Percentiles rank a stretch among this genome's conserved stretches.
Conservation (phyloP, 768 basidiomycete species). For the Mycena indigotica region DNA sequence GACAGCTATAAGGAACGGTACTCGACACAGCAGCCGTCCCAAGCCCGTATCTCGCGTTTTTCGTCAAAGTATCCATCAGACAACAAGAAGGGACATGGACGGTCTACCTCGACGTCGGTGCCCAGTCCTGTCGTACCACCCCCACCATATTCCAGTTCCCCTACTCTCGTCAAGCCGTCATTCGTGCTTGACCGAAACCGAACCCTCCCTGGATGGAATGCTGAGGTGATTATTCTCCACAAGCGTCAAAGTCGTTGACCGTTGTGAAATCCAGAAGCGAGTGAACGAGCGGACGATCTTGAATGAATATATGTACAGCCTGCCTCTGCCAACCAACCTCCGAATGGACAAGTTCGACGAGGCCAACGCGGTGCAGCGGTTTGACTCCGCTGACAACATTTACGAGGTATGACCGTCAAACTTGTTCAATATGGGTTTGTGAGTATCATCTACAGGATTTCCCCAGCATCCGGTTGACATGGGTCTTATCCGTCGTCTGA, state of each 20-base stretch:
- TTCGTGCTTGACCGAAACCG: neutral
- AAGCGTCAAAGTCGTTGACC: neutral
- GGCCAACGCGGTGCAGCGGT: too few relatives aligned
- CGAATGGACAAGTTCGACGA: too few relatives aligned
- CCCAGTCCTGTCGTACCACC: neutral
- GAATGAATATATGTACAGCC: neutral
- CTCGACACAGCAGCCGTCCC: too few relatives aligned
- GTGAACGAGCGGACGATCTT: neutral
- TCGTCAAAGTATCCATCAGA: too few relatives aligned
- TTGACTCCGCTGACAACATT: too few relatives aligned
- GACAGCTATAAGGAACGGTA: too few relatives aligned
- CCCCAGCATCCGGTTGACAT: neutral
- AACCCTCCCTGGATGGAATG: neutral
- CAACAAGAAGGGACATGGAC: neutral
- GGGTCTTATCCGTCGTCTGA: neutral
- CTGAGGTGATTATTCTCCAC: too few relatives aligned
- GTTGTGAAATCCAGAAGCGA: neutral
- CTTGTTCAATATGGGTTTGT: neutral
- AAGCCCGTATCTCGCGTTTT: too few relatives aligned
- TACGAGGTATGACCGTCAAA: too few relatives aligned
- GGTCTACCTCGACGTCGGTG: too few relatives aligned
- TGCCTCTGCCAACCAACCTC: neutral
- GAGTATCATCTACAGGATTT: neutral
- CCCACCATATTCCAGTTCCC: neutral
- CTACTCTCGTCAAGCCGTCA: neutral